Percentiles rank a stretch among this genome's conserved stretches.
Evolutionary conservation across 139 green algal genomes (phyloP).

Genomic region (Monoraphidium neglectum): DNA sequence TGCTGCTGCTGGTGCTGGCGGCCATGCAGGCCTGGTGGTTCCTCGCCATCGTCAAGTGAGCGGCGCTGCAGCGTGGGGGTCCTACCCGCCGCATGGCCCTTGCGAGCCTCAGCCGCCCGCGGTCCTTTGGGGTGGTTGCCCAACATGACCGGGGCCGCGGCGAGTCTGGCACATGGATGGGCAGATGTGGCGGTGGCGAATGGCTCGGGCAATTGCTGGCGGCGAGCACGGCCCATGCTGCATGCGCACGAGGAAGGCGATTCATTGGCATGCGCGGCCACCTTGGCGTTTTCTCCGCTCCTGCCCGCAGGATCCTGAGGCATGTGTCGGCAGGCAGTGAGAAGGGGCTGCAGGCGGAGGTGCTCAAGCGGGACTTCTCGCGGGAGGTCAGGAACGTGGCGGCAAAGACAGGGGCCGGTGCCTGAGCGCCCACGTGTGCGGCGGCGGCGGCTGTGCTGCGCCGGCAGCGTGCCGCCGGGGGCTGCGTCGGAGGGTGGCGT

Average conservation of each 20-base stretch:
- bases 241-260: too few species aligned
- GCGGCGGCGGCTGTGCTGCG: not conserved
- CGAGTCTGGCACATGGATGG: too few species aligned
- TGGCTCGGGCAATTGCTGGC: too few species aligned
- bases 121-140: not conserved
- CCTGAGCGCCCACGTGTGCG: not conserved
- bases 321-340: not conserved
- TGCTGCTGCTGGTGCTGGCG: slow-evolving; percentile 34
- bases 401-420: not conserved
- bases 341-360: slow-evolving; percentile 15
- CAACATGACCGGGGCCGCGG: too few species aligned
- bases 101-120: not conserved
- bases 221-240: too few species aligned
- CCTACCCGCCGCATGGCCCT: too few species aligned
- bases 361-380: not conserved
- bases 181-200: too few species aligned
- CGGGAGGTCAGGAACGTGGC: not conserved
- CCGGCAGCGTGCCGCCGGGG: not conserved
- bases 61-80: not conserved
- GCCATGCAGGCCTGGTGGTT: slow-evolving; percentile 44
- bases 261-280: too few species aligned
- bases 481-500: too few species aligned
- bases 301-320: slow-evolving; percentile 22
- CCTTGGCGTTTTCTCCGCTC: too few species aligned
- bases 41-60: slow-evolving; percentile 25